Conservation (phyloP, 345 rosid species). For the Boechera retrofracta region DNA sequence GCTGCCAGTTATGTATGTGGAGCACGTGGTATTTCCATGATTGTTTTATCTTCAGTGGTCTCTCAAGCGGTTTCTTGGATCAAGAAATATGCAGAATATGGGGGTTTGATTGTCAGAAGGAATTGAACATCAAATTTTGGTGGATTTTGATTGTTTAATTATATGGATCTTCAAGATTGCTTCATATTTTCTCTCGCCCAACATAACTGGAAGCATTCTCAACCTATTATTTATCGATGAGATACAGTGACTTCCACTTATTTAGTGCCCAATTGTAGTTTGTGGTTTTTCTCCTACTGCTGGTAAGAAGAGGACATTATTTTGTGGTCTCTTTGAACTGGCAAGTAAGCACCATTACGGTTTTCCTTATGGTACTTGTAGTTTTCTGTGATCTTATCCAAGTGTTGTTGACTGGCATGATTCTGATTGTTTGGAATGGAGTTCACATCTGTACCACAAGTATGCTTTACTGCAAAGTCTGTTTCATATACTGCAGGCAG, state of each 20-base stretch:
- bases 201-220: constrained; percentile 49
- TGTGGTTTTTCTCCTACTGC: constrained; percentile 52
- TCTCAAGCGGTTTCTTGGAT: constrained; percentile 45
- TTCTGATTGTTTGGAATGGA: constrained; percentile 43
- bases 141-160: constrained; percentile 44
- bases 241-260: constrained; percentile 45
- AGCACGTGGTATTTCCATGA: constrained; percentile 37
- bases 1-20: constrained; percentile 35
- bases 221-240: constrained; percentile 48
- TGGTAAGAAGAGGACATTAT: constrained; percentile 54
- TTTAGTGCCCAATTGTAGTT: constrained; percentile 40
- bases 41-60: constrained; percentile 47
- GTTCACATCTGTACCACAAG: constrained; percentile 25
- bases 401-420: constrained; percentile 32
- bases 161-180: constrained; percentile 52
- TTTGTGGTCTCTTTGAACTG: constrained; percentile 57
- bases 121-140: constrained; percentile 32
- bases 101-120: constrained; percentile 45
- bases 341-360: constrained; percentile 61
- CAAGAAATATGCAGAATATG: constrained; percentile 43
- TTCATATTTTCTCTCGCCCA: constrained; percentile 53
- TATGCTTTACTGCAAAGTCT: constrained; percentile 45
- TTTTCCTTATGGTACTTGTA: constrained; percentile 58
- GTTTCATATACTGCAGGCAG: constrained; percentile 60
- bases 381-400: constrained; percentile 41